A percentile compares a stretch with the other conserved stretches of the same genome.
These are phyloP conservation scores for Candida cerambycidarum DNA, from an alignment of 805 yeast species.

Conservation along the genomic window DNA sequence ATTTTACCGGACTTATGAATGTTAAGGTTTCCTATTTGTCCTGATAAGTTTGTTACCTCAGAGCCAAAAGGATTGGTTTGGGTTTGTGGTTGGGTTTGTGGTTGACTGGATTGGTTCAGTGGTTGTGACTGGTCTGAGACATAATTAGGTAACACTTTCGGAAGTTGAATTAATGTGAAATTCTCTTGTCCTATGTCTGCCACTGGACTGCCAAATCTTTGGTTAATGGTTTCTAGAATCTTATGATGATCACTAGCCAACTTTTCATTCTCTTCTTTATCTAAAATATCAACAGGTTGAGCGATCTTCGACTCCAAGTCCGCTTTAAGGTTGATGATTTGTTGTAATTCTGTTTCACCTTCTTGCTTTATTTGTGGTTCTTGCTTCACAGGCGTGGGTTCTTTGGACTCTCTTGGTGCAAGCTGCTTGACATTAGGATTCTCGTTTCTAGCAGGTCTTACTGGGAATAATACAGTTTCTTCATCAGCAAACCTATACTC, in stretches of 20 bases:
- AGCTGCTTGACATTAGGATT: conserved; percentile 26
- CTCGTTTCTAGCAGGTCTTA: conserved; percentile 60
- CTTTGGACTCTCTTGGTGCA: conserved; percentile 13
- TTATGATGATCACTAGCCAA: conserved; percentile 30
- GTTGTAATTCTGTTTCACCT: conserved; percentile 28
- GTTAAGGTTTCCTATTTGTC: conserved; percentile 71
- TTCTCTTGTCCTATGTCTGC: conserved; percentile 9
- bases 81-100: too few relatives aligned
- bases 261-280: conserved; percentile 30
- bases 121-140: too few relatives aligned
- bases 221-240: conserved; percentile 27
- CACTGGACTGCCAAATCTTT: conserved; percentile 20
- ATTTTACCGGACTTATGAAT: conserved; percentile 83
- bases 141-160: conserved; percentile 45
- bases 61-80: conserved; percentile 6
- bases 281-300: conserved; percentile 28
- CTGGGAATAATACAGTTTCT: conserved; percentile 65
- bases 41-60: conserved; percentile 26
- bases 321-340: conserved; percentile 26
- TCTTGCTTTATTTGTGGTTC: conserved; percentile 31
- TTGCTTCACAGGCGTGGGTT: conserved; percentile 10
- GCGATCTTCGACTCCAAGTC: conserved; percentile 28
- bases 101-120: too few relatives aligned
- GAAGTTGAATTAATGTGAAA: conserved; percentile 49
- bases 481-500: conserved; percentile 52